Percentiles rank a stretch among this genome's conserved stretches.
These are phyloP conservation scores for Solanum medicagineum DNA, from an alignment of 257 asterid genomes.

Conservation along the genomic window DNA sequence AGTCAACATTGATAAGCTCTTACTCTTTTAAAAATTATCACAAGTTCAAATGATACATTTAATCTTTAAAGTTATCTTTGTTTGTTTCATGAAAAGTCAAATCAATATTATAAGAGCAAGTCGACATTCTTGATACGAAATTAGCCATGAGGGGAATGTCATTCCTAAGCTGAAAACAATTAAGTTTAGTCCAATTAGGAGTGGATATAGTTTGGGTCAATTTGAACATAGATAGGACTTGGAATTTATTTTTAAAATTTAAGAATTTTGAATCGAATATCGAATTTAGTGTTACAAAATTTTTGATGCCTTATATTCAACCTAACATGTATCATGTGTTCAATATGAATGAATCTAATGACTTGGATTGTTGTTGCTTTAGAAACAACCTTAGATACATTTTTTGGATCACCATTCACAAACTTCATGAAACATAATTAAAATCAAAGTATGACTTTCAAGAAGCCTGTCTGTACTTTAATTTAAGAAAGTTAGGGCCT, in stretches of 20 bases:
- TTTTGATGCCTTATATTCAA: no score
- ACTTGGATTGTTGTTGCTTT: no score
- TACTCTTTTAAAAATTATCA: background rate
- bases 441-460: background rate
- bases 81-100: background rate
- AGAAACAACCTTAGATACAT: background rate
- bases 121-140: background rate
- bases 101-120: background rate
- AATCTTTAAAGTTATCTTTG: background rate
- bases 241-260: no score
- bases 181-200: background rate
- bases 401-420: background rate
- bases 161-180: background rate
- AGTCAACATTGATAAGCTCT: background rate
- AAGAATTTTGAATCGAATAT: no score
- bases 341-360: no score
- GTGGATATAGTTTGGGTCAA: no score
- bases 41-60: no score
- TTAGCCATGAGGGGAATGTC: background rate
- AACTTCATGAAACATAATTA: background rate
- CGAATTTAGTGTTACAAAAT: no score
- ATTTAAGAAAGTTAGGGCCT: background rate
- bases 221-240: no score
- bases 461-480: background rate
- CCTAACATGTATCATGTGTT: no score